A percentile compares a stretch with the other conserved stretches of the same genome.
phyloP scores from a whole-genome alignment of 1,284 basidiomycete genomes.

The Waitea zeae region DNA sequence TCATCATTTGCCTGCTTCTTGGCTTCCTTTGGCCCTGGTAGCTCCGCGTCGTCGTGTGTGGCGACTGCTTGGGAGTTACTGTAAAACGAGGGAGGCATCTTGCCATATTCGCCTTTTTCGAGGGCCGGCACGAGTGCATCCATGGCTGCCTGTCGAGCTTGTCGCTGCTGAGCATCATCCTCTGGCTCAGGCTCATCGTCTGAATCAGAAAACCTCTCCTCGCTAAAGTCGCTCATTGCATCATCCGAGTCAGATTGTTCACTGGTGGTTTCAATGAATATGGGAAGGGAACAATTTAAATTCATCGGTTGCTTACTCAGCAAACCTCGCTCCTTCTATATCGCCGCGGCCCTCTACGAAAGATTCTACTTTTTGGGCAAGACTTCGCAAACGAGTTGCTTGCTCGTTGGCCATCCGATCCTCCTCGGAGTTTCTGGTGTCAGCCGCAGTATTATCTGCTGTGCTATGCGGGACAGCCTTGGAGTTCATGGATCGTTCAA shows the following conservation, averaged over 20 bases:
- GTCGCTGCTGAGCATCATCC: constrained; percentile 9
- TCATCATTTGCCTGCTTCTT: background rate
- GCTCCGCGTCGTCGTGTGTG: constrained; percentile 12
- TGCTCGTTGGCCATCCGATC: constrained; percentile 39
- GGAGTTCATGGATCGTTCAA: constrained; percentile 26
- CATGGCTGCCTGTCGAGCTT: constrained; percentile 36
- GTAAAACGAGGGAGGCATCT: constrained; percentile 59
- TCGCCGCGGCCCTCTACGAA: constrained; percentile 84
- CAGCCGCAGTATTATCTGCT: background rate
- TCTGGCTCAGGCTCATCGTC: constrained; percentile 25
- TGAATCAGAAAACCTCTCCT: constrained; percentile 21
- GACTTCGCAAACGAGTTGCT: constrained; percentile 47
- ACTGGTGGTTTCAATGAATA: constrained; percentile 36
- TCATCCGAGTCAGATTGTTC: constrained; percentile 18
- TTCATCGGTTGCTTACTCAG: constrained; percentile 45
- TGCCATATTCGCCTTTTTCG: constrained; percentile 58
- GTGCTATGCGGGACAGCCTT: constrained; percentile 7
- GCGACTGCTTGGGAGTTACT: constrained; percentile 50
- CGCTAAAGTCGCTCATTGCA: constrained; percentile 18
- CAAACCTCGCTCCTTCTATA: constrained; percentile 72
- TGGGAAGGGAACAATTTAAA: constrained; percentile 5
- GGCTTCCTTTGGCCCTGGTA: no score
- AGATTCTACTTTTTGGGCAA: constrained; percentile 71
- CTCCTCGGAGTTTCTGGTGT: constrained; percentile 6
- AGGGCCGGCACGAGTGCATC: constrained; percentile 54